Conservation (phyloP, 129 eudicot species). For the Flaveria sonorensis region DNA sequence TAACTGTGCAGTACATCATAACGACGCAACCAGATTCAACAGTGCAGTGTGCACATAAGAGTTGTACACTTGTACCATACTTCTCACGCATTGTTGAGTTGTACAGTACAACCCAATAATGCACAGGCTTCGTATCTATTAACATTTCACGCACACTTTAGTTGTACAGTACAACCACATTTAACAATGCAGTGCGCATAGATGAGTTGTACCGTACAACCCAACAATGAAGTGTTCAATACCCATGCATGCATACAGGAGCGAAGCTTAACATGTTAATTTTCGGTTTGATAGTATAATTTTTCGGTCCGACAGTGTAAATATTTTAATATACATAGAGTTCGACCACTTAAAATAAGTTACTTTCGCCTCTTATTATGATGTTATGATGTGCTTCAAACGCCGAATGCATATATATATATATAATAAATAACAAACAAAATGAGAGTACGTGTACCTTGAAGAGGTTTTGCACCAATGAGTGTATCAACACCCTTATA, state of each 20-base stretch:
- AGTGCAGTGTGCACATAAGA: background rate
- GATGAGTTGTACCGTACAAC: too few species aligned
- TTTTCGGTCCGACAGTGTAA: too few species aligned
- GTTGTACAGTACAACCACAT: too few species aligned
- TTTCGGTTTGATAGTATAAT: too few species aligned
- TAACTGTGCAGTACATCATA: background rate
- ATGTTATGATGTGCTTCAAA: too few species aligned
- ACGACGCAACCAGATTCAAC: background rate
- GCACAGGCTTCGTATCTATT: background rate
- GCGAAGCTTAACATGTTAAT: background rate
- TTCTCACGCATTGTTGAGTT: background rate
- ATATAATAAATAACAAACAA: too few species aligned
- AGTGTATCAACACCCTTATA: constrained; percentile 67
- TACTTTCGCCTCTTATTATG: too few species aligned
- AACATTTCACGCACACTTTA: too few species aligned
- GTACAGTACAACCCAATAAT: constrained; percentile 19
- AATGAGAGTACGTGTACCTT: constrained; percentile 38
- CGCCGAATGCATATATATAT: too few species aligned
- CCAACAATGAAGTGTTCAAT: background rate
- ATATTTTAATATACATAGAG: too few species aligned
- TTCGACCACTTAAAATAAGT: too few species aligned
- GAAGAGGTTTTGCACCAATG: constrained; percentile 62
- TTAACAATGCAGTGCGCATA: too few species aligned
- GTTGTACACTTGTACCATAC: background rate
- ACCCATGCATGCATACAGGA: background rate